These are phyloP conservation scores for Ichthyophthirius multifiliis DNA, from an alignment of 169 alveolate genomes.

Conservation along the genomic window DNA sequence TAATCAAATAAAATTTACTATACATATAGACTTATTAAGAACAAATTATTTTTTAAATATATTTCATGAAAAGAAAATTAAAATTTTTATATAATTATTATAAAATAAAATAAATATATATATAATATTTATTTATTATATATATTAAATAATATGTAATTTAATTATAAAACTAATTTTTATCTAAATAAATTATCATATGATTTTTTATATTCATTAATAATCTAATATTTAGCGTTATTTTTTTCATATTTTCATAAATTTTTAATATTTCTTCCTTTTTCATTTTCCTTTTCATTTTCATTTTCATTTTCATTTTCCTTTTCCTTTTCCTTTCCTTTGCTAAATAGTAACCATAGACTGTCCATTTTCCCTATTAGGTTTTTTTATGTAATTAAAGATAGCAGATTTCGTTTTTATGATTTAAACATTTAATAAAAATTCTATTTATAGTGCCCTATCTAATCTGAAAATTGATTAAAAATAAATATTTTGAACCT, in stretches of 20 bases:
- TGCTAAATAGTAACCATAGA: slow-evolving; percentile 26
- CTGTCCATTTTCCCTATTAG: slow-evolving; percentile 29
- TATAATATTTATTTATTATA: too few species aligned
- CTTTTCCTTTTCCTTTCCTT: too few species aligned
- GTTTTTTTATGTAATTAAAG: slow-evolving; percentile 33
- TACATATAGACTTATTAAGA: too few species aligned
- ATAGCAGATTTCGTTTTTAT: slow-evolving; percentile 32
- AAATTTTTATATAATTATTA: too few species aligned
- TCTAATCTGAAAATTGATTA: slow-evolving; percentile 25
- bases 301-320: too few species aligned
- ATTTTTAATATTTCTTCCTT: slow-evolving; percentile 10
- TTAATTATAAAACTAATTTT: neutral
- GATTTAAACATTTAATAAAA: slow-evolving; percentile 16
- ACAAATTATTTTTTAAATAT: too few species aligned
- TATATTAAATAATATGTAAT: too few species aligned
- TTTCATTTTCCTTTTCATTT: too few species aligned
- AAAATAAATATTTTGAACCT: slow-evolving; percentile 36
- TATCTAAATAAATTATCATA: slow-evolving; percentile 31
- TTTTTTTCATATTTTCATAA: slow-evolving; percentile 6
- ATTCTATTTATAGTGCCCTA: slow-evolving; percentile 23
- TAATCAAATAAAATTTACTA: too few species aligned
- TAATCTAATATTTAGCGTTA: slow-evolving; percentile 17
- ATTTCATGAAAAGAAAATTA: too few species aligned
- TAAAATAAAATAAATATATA: too few species aligned
- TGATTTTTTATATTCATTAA: slow-evolving; percentile 20